Conservation (phyloP, 177 flowering plant species). For the Vitis hybrid region DNA sequence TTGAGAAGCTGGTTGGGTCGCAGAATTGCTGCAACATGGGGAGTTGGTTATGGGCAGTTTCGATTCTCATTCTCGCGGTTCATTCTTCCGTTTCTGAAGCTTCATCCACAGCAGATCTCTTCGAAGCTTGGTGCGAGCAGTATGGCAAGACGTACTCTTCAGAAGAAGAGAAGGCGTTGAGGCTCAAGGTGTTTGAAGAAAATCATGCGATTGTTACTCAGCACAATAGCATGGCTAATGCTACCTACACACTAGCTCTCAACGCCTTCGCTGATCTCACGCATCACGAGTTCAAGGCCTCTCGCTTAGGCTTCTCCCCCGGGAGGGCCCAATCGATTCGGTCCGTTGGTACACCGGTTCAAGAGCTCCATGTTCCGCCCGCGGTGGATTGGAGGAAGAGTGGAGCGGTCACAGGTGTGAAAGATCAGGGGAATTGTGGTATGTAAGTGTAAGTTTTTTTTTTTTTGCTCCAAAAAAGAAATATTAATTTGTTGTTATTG, state of each 20-base stretch:
- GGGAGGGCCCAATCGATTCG: neutral
- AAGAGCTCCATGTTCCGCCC: slow-evolving; percentile 41
- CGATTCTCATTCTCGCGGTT: slow-evolving; percentile 7
- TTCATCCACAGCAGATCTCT: slow-evolving; percentile 39
- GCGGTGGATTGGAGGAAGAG: slow-evolving; percentile 82
- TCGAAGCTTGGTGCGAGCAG: slow-evolving; percentile 64
- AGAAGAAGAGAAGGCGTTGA: slow-evolving; percentile 47
- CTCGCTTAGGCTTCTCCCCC: slow-evolving; percentile 51
- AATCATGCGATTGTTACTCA: slow-evolving; percentile 54
- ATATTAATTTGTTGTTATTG: neutral
- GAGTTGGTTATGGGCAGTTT: slow-evolving; percentile 5
- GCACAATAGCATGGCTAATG: slow-evolving; percentile 50
- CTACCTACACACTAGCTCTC: slow-evolving; percentile 56
- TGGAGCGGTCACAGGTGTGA: slow-evolving; percentile 85
- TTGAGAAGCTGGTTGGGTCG: too few species aligned
- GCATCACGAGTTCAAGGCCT: slow-evolving; percentile 66
- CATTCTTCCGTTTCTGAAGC: slow-evolving; percentile 9
- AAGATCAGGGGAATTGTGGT: slow-evolving; percentile 96
- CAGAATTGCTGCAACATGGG: too few species aligned
- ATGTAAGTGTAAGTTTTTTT: slow-evolving; percentile 17
- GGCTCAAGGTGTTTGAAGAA: slow-evolving; percentile 62
- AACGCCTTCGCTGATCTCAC: slow-evolving; percentile 82
- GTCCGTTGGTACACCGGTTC: neutral
- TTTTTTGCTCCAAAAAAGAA: too few species aligned
- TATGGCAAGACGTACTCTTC: slow-evolving; percentile 67